These are phyloP conservation scores for Austropuccinia psidii DNA, from an alignment of 1,284 basidiomycete genomes.

Conservation along the genomic window DNA sequence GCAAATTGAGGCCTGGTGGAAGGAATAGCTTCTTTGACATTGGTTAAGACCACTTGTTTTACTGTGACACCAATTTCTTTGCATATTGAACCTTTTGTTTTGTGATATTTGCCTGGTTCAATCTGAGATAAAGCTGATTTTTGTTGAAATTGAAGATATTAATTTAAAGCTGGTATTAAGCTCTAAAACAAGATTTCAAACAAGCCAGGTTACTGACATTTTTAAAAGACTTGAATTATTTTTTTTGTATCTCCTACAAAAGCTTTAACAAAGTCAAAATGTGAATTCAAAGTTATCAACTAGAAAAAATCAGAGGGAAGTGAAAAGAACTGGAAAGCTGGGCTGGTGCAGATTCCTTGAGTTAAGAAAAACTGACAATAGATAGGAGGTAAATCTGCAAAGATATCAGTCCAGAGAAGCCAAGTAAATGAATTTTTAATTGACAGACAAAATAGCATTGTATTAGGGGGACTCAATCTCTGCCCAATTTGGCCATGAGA, in stretches of 20 bases:
- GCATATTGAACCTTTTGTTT: neutral
- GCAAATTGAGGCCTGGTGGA: constrained; percentile 1
- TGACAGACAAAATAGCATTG: neutral
- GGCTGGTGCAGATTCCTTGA: neutral
- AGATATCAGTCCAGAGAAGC: neutral
- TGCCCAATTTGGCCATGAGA: no score
- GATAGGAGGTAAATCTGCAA: constrained; percentile 20
- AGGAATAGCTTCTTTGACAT: constrained; percentile 16
- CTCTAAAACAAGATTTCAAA: neutral
- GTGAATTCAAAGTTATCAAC: constrained; percentile 27
- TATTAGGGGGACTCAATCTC: no score
- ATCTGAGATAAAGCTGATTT: no score
- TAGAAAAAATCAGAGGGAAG: neutral
- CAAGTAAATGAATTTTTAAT: neutral
- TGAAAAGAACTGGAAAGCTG: neutral
- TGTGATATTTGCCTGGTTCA: no score
- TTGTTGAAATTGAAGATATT: no score
- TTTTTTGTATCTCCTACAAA: constrained; percentile 23
- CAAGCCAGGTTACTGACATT: constrained; percentile 1
- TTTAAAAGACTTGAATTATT: constrained; percentile 14
- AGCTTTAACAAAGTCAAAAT: constrained; percentile 27
- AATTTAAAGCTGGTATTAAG: no score
- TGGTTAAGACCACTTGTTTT: constrained; percentile 18
- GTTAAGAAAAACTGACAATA: constrained; percentile 8
- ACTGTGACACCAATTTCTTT: constrained; percentile 16